These are phyloP conservation scores for Diutina ranongensis DNA, from an alignment of 1,139 yeast genomes.

Conservation along the genomic window DNA sequence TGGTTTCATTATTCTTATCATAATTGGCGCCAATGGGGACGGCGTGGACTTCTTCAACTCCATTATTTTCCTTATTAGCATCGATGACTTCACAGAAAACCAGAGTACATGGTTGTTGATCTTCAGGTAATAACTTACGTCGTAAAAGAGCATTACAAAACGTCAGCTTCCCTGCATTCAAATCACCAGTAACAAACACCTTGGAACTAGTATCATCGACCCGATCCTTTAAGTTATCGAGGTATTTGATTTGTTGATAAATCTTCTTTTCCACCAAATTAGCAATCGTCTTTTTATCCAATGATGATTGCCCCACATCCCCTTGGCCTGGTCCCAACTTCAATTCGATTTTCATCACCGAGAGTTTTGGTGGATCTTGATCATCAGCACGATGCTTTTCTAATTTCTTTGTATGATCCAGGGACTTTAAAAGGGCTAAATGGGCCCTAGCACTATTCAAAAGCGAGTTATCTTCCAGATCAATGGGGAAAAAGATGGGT, in stretches of 20 bases:
- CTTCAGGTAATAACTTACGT: slow-evolving; percentile 77
- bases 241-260: slow-evolving; percentile 50
- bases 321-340: neutral
- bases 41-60: slow-evolving; percentile 88
- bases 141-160: slow-evolving; percentile 86
- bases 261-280: slow-evolving; percentile 55
- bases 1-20: slow-evolving; percentile 47
- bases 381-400: slow-evolving; percentile 13
- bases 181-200: slow-evolving; percentile 92
- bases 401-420: slow-evolving; percentile 21
- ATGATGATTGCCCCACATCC: slow-evolving; percentile 8
- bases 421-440: slow-evolving; percentile 38
- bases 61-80: slow-evolving; percentile 55
- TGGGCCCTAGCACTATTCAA: slow-evolving; percentile 38
- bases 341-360: slow-evolving; percentile 10
- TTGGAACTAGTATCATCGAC: slow-evolving; percentile 89
- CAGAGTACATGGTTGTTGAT: slow-evolving; percentile 95
- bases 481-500: slow-evolving; percentile 55
- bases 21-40: slow-evolving; percentile 55
- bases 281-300: slow-evolving; percentile 59
- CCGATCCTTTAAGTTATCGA: slow-evolving; percentile 65
- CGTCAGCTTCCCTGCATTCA: slow-evolving; percentile 93
- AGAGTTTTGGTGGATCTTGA: slow-evolving; percentile 30
- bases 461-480: slow-evolving; percentile 20
- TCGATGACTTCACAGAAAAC: slow-evolving; percentile 94